Base-by-base conservation (phyloP, 768 basidiomycete genomes). In the Lactifluus echinatus region DNA sequence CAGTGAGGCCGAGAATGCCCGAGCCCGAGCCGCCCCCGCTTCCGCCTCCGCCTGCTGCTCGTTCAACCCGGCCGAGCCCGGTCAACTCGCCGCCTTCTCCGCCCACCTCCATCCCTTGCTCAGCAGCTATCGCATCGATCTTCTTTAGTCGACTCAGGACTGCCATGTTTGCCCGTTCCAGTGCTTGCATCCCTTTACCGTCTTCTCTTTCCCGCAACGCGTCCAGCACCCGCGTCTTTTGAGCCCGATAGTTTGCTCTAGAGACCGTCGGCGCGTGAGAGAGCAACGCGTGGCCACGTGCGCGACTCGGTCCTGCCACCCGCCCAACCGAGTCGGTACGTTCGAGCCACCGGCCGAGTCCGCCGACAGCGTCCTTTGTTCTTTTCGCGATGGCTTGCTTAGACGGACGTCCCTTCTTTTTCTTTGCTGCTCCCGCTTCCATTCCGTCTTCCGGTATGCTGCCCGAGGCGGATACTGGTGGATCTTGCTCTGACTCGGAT, bases 341-440 rank as follows among this genome's bases (percentile, higher is more conserved):
- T 12, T 62, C 70, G 5, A 92, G 89, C 69, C 79, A 83, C 0
- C 74, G 86, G 56, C 87, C 86, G 10, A 92, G 89, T 65, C 59
- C 87, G 19, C 43, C 64, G 52, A 71, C 66, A 8, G 56, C 70
- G 1, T 64, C 46, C 15, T 63, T 70, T 17, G 69, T 57, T 42
- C 36, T 47, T 37, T 62, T 62, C 15, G 54, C 53, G 10, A 56
- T 45, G 15, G 62, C 60, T 19, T 57, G 52, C 51, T 62, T 63
- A 29, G 60, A 62, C 11, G 63, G 63, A 7, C 63, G 56, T 21
- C 63, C 63, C 42, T 63, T 63, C 46, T 63, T 63, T 39, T 62
- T 63, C 31, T 59, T 48, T 21, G 26, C 28, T 46, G 43, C 53
- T 58, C 34, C 21, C 3, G 19, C 10, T 36, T 43, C 36, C 21